Conservation (phyloP, 192 early-diverging fungal genomes). For the Jimgerdemannia flammicorona region DNA sequence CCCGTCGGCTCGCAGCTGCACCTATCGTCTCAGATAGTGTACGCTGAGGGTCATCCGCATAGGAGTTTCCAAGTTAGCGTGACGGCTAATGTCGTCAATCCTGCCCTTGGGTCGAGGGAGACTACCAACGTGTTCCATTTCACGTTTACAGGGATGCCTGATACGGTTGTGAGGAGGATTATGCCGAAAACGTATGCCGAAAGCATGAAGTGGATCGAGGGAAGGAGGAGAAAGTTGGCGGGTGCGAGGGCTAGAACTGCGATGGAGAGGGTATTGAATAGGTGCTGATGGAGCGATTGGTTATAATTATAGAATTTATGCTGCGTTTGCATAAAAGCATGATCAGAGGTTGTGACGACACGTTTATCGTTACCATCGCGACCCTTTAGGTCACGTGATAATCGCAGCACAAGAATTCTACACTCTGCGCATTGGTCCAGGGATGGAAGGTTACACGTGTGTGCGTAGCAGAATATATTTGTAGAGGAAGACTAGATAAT, state of each 20-base stretch:
- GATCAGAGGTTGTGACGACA: no score
- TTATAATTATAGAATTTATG: no score
- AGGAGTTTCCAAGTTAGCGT: slow-evolving; percentile 56
- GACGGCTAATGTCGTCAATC: slow-evolving; percentile 65
- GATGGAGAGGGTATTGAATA: not conserved
- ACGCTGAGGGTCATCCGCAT: slow-evolving; percentile 53
- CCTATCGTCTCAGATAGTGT: slow-evolving; percentile 75
- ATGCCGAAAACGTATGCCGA: slow-evolving; percentile 84
- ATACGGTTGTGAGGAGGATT: slow-evolving; percentile 47
- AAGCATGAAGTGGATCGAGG: slow-evolving; percentile 76
- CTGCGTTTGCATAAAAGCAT: no score
- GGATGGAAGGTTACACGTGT: no score
- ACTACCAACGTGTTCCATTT: slow-evolving; percentile 90
- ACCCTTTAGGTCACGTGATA: no score
- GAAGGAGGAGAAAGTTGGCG: slow-evolving; percentile 46
- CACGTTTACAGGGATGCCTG: slow-evolving; percentile 52
- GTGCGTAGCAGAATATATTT: no score
- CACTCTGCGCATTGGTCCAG: no score
- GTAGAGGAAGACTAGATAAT: no score
- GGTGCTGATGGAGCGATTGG: no score
- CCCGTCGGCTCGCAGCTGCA: slow-evolving; percentile 74
- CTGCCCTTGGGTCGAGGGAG: slow-evolving; percentile 48
- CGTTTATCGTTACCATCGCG: no score
- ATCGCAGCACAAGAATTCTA: no score
- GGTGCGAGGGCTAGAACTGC: not conserved